Conservation (phyloP, 352 stramenopile species). For the Phytopythium mirpurense region DNA sequence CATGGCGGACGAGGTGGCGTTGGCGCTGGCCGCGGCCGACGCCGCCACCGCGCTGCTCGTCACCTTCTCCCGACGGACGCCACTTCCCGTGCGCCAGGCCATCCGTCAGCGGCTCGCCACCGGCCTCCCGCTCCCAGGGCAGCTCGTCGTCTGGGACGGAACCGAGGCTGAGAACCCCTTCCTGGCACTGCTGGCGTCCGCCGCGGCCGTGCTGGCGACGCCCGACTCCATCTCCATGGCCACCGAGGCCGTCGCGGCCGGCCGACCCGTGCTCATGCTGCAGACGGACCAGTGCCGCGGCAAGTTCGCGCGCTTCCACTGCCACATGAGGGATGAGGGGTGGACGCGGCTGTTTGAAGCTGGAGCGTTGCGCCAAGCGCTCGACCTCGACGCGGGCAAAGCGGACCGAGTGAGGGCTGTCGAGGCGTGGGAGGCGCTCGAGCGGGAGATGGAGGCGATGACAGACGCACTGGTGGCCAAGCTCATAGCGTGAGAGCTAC, state of each 20-base stretch:
- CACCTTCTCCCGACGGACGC: slow-evolving; percentile 68
- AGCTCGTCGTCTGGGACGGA: slow-evolving; percentile 51
- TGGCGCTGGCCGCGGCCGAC: slow-evolving; percentile 10
- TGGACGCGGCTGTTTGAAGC: slow-evolving; percentile 25
- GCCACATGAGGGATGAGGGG: slow-evolving; percentile 21
- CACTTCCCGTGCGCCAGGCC: slow-evolving; percentile 25
- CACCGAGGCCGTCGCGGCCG: slow-evolving; percentile 57
- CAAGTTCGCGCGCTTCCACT: slow-evolving; percentile 59
- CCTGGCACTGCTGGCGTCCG: slow-evolving; percentile 44
- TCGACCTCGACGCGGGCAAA: background rate
- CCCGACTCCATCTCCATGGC: slow-evolving; percentile 82
- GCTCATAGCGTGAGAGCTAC: background rate
- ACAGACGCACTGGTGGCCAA: slow-evolving; percentile 12
- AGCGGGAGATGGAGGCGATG: slow-evolving; percentile 34
- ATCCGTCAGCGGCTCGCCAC: slow-evolving; percentile 21
- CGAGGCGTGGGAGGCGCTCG: slow-evolving; percentile 16
- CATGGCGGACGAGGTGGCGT: slow-evolving; percentile 41
- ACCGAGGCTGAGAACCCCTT: slow-evolving; percentile 53
- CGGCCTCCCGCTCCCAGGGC: slow-evolving; percentile 12
- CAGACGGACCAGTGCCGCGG: slow-evolving; percentile 27
- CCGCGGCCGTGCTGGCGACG: slow-evolving; percentile 54
- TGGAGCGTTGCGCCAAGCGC: slow-evolving; percentile 7
- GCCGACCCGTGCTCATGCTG: slow-evolving; percentile 52
- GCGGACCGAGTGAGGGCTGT: background rate
- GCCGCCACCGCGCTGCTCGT: slow-evolving; percentile 34